Percentiles rank a stretch among this genome's conserved stretches.
phyloP scores from a whole-genome alignment of 768 basidiomycete genomes.

The Boletus rufocinnamomeus region DNA sequence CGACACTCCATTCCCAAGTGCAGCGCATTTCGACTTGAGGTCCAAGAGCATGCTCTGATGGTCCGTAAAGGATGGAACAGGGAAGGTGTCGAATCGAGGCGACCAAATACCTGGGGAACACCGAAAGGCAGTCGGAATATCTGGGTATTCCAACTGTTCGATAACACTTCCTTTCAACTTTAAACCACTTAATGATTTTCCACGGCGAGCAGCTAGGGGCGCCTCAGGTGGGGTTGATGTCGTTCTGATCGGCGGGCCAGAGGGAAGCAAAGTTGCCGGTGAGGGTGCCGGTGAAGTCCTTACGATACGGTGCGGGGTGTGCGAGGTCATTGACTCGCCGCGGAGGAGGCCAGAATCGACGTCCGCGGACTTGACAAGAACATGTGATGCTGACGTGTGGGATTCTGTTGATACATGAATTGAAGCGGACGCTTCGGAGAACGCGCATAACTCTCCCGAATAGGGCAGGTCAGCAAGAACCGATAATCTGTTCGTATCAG shows the following conservation, averaged over 20 bases:
- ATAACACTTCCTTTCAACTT: slow-evolving; percentile 23
- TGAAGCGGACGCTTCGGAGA: slow-evolving; percentile 6
- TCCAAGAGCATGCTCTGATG: slow-evolving; percentile 40
- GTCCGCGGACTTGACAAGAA: slow-evolving; percentile 13
- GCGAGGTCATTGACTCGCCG: slow-evolving; percentile 6
- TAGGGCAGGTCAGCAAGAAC: neutral
- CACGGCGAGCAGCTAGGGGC: slow-evolving; percentile 43
- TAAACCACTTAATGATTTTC: slow-evolving; percentile 36
- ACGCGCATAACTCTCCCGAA: slow-evolving; percentile 4
- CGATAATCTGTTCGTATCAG: neutral
- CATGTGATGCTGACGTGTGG: neutral
- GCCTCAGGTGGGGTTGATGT: slow-evolving; percentile 10
- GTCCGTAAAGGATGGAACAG: slow-evolving; percentile 26
- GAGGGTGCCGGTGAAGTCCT: slow-evolving; percentile 5
- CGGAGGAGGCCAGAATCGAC: slow-evolving; percentile 6
- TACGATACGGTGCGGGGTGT: neutral
- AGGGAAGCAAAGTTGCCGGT: neutral
- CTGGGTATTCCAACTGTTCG: slow-evolving; percentile 37
- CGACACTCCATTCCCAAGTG: slow-evolving; percentile 20
- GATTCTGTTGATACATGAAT: slow-evolving; percentile 1
- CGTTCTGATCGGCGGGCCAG: neutral
- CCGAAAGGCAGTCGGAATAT: slow-evolving; percentile 45
- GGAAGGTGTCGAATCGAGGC: slow-evolving; percentile 29
- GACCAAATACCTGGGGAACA: slow-evolving; percentile 38
- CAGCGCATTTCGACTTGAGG: slow-evolving; percentile 37